Percentiles rank a stretch among this genome's conserved stretches.
These are phyloP conservation scores for Termitomyces sp. DNA, from an alignment of 768 basidiomycete genomes.

Conservation along the genomic window DNA sequence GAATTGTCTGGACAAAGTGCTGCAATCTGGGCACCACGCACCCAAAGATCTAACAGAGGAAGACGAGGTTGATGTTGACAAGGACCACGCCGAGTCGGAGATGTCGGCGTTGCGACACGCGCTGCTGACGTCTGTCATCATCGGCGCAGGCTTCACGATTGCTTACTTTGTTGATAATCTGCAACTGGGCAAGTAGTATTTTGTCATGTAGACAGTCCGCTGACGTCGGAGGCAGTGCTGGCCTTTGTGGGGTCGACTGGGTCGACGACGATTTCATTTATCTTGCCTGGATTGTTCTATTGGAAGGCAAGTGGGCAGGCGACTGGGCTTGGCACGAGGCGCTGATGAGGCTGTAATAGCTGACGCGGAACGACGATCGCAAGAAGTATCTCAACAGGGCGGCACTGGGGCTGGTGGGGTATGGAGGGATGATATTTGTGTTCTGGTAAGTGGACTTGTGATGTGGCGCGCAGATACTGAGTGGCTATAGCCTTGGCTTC, in stretches of 20 bases:
- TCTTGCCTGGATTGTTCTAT: conserved; percentile 90
- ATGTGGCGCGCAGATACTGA: conserved; percentile 11
- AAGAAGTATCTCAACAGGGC: conserved; percentile 53
- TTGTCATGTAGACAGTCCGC: not conserved
- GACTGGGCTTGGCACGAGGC: not conserved
- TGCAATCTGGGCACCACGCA: conserved; percentile 40
- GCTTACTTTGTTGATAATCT: conserved; percentile 81
- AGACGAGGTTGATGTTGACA: conserved; percentile 47
- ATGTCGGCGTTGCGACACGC: conserved; percentile 70
- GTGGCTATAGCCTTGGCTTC: conserved; percentile 59
- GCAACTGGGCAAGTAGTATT: conserved; percentile 58
- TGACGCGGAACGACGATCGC: conserved; percentile 66
- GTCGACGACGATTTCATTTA: conserved; percentile 95
- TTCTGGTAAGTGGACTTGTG: conserved; percentile 70
- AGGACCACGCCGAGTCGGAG: conserved; percentile 55
- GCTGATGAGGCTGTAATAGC: conserved; percentile 35
- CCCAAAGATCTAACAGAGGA: conserved; percentile 25
- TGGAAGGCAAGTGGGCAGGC: conserved; percentile 69
- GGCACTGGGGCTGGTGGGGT: conserved; percentile 65
- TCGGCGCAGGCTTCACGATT: conserved; percentile 63
- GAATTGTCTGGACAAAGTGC: conserved; percentile 90
- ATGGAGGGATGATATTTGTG: conserved; percentile 77
- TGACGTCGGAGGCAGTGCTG: conserved; percentile 54
- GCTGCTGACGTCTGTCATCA: conserved; percentile 65
- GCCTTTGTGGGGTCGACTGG: conserved; percentile 97